Evolutionary conservation across 2,329 filamentous ascomycete species (phyloP).

Genomic region (Mollisiaceae sp.): DNA sequence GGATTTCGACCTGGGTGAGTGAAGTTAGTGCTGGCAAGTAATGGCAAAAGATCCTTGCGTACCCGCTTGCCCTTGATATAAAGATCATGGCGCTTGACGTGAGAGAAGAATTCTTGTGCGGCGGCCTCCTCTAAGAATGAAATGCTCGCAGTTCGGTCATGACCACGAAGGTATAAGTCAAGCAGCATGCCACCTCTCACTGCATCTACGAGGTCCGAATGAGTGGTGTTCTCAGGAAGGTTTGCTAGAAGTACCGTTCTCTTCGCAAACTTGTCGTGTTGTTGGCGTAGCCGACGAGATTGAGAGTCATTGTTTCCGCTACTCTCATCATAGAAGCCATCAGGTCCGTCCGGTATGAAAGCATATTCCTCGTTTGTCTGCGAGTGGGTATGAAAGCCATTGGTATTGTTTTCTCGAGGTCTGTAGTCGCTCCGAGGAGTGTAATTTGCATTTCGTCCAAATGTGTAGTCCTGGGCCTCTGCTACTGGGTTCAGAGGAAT

Average conservation of each 20-base stretch:
- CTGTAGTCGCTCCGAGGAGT: conserved; percentile 29
- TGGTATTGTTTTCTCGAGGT: conserved; percentile 22
- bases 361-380: conserved; percentile 32
- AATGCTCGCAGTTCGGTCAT: conserved; percentile 66
- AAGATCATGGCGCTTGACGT: conserved; percentile 68
- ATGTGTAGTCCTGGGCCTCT: conserved; percentile 35
- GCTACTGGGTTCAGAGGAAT: conserved; percentile 24
- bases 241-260: conserved; percentile 68
- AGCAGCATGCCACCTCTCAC: conserved; percentile 74
- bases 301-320: conserved; percentile 35
- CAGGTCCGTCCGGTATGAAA: conserved; percentile 28
- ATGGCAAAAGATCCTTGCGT: conserved; percentile 39
- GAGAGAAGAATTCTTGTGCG: conserved; percentile 67
- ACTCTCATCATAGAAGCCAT: conserved; percentile 32
- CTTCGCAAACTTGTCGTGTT: conserved; percentile 42
- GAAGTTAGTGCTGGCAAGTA: background rate
- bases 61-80: conserved; percentile 73
- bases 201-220: conserved; percentile 67
- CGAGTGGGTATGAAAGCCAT: conserved; percentile 29
- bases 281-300: conserved; percentile 28
- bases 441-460: conserved; percentile 35
- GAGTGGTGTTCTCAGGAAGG: conserved; percentile 65
- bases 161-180: conserved; percentile 66
- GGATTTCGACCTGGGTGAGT: conserved; percentile 62
- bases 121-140: conserved; percentile 71